Percentiles rank a stretch among this genome's conserved stretches.
Conservation (phyloP, 2,329 filamentous ascomycete species). For the Fusarium luffae region DNA sequence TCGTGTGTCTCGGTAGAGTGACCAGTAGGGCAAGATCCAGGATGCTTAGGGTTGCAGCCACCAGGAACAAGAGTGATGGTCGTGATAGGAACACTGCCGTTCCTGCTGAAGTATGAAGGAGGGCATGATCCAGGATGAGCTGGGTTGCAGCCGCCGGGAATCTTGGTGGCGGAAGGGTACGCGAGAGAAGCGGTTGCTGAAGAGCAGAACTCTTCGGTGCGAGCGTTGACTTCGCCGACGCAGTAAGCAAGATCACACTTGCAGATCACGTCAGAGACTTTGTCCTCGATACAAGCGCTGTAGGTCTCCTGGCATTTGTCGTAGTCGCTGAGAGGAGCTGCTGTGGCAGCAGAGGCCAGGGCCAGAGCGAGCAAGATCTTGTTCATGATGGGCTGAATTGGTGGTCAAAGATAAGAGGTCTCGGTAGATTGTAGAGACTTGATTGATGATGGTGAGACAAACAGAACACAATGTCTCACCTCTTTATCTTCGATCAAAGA, state of each 20-base stretch:
- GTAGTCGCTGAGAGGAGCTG: conserved; percentile 14
- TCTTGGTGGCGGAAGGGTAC: conserved; percentile 8
- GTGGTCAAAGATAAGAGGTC: not conserved
- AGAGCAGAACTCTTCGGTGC: conserved; percentile 10
- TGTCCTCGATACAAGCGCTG: not conserved
- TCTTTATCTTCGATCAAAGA: not conserved
- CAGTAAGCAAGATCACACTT: not conserved
- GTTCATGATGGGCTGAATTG: not conserved
- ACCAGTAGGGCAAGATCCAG: not conserved
- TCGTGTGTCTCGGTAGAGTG: not conserved
- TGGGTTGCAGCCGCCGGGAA: conserved; percentile 24
- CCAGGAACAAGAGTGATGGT: not conserved
- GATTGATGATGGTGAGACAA: not conserved
- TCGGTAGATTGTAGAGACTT: not conserved
- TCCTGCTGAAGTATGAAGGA: not conserved
- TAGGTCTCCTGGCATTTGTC: not conserved
- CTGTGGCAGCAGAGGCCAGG: conserved; percentile 9
- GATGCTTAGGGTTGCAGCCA: not conserved
- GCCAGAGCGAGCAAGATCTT: conserved; percentile 11
- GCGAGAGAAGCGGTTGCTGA: conserved; percentile 12
- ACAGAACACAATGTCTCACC: not conserved
- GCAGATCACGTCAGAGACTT: not conserved
- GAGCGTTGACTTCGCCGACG: not conserved
- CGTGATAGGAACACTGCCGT: not conserved
- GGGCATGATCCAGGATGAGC: conserved; percentile 32